These are phyloP conservation scores for Colletotrichum tropicicola DNA, from an alignment of 2,329 filamentous ascomycete species.

Conservation along the genomic window DNA sequence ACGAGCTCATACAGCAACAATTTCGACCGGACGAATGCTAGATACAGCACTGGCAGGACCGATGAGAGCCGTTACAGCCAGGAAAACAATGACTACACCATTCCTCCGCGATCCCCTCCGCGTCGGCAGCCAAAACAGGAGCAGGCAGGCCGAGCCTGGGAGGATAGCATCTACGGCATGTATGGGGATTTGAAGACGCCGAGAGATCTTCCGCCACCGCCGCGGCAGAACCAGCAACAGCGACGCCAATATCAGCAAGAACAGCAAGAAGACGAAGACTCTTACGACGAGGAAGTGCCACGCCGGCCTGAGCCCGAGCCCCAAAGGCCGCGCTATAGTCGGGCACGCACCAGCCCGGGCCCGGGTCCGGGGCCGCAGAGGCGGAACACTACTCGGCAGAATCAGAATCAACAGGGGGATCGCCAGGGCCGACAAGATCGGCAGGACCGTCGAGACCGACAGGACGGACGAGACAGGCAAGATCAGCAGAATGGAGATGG, in stretches of 20 bases:
- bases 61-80: constrained; percentile 8
- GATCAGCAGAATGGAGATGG: background rate
- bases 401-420: constrained; percentile 2
- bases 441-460: background rate
- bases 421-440: background rate
- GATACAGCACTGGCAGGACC: constrained; percentile 18
- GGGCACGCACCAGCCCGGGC: background rate
- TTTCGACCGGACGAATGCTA: constrained; percentile 20
- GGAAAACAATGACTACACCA: background rate
- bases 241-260: background rate
- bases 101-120: background rate
- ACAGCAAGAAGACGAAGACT: constrained; percentile 6
- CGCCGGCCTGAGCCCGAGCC: background rate
- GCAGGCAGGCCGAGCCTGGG: background rate
- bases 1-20: constrained; percentile 28
- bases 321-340: background rate
- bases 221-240: background rate
- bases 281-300: constrained; percentile 15
- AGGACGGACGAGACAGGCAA: background rate
- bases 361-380: background rate
- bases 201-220: constrained; percentile 12
- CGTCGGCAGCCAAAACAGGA: background rate
- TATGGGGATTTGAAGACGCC: constrained; percentile 23
- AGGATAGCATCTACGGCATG: constrained; percentile 28
- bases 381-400: background rate